Conservation (phyloP, 192 early-diverging fungal species). For the Rhizoclosmatium globosum region DNA sequence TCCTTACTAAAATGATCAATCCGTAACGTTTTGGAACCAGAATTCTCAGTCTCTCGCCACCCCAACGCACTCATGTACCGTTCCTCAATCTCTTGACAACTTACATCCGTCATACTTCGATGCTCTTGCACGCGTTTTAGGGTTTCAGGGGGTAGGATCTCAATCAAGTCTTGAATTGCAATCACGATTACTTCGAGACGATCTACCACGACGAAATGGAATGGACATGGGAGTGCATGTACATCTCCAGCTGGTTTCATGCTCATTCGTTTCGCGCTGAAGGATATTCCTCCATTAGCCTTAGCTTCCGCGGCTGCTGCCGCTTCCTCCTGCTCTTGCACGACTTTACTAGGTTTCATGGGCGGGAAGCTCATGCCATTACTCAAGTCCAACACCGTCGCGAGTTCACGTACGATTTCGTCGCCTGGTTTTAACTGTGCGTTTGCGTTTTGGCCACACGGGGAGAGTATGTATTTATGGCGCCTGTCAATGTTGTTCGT, state of each 20-base stretch:
- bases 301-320: not conserved
- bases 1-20: constrained; percentile 24
- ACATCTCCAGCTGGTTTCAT: not conserved
- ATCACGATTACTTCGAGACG: constrained; percentile 27
- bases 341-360: constrained; percentile 12
- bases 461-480: constrained; percentile 33
- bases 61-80: constrained; percentile 28
- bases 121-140: constrained; percentile 22
- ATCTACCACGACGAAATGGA: constrained; percentile 38
- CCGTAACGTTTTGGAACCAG: not conserved
- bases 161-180: constrained; percentile 18
- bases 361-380: constrained; percentile 36
- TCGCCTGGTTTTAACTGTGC: constrained; percentile 1
- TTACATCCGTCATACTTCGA: constrained; percentile 25
- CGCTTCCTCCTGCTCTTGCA: constrained; percentile 19
- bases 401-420: constrained; percentile 40
- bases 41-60: constrained; percentile 22
- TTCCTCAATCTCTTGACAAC: constrained; percentile 37
- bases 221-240: constrained; percentile 24
- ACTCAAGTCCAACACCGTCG: constrained; percentile 29
- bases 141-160: constrained; percentile 30
- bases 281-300: not conserved
- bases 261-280: not conserved
- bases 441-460: not conserved
- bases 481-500: not conserved